A percentile compares a stretch with the other conserved stretches of the same genome.
Evolutionary conservation across 148 eudicot species (phyloP).

Genomic region (Rhododendron ferrugineum): DNA sequence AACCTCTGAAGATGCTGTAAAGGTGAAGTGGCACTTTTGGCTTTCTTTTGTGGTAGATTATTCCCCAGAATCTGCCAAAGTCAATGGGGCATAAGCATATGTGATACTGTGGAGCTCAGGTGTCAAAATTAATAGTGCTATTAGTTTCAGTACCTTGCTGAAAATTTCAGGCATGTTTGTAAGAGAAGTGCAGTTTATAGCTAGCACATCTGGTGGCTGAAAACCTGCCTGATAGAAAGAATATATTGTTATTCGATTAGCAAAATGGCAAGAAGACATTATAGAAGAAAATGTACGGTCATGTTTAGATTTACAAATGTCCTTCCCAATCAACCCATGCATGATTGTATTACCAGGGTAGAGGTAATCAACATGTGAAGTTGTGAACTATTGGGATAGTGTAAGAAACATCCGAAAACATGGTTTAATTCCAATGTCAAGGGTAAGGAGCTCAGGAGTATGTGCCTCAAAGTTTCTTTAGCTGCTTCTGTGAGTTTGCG

Average conservation of each 20-base stretch:
- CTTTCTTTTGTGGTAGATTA: slow-evolving; percentile 48
- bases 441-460: background rate
- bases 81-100: slow-evolving; percentile 9
- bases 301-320: background rate
- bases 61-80: slow-evolving; percentile 54
- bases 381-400: background rate
- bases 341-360: background rate
- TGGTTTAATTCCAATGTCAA: background rate
- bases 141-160: slow-evolving; percentile 55
- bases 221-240: slow-evolving; percentile 45
- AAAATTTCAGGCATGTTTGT: slow-evolving; percentile 66
- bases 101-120: background rate
- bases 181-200: slow-evolving; percentile 78
- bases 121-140: background rate
- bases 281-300: background rate
- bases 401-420: background rate
- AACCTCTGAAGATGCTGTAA: slow-evolving; percentile 56
- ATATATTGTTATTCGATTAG: background rate
- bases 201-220: slow-evolving; percentile 62
- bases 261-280: background rate
- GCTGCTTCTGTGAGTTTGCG: background rate
- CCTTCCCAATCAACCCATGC: background rate
- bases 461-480: background rate
- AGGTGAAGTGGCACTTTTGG: slow-evolving; percentile 39
- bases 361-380: background rate